A percentile compares a stretch with the other conserved stretches of the same genome.
Evolutionary conservation across 1,284 basidiomycete species (phyloP).

Genomic region (Uromyces viciae-fabae): DNA sequence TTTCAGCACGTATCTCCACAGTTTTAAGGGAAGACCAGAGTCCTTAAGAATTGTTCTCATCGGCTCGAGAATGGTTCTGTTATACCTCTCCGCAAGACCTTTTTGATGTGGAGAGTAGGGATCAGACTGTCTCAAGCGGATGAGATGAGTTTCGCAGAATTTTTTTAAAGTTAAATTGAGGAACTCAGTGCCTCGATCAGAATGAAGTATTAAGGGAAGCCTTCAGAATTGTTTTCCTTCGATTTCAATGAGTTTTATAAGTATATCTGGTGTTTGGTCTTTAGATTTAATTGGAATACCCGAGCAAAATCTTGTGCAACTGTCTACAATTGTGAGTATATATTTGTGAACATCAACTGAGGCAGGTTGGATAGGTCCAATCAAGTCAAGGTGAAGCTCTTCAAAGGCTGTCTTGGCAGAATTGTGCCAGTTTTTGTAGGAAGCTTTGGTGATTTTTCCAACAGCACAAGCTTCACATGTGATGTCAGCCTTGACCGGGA

Average conservation of each 20-base stretch:
- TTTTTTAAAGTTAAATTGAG: background rate
- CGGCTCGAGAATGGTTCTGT: background rate
- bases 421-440: background rate
- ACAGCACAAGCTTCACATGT: background rate
- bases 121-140: background rate
- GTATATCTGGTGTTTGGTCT: background rate
- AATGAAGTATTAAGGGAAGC: background rate
- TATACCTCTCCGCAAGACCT: background rate
- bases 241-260: background rate
- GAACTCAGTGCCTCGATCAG: background rate
- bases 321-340: background rate
- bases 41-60: background rate
- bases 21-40: background rate
- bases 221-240: background rate
- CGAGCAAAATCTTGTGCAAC: background rate
- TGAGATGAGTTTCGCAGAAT: background rate
- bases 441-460: background rate
- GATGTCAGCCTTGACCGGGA: background rate
- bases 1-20: background rate
- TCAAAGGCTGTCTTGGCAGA: background rate
- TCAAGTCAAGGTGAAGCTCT: background rate
- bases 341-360: background rate
- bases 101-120: background rate
- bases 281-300: background rate
- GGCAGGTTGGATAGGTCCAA: conserved; percentile 2